These are phyloP conservation scores for Rhizodiscina lignyota DNA, from an alignment of 495 filamentous ascomycete species.

Conservation along the genomic window DNA sequence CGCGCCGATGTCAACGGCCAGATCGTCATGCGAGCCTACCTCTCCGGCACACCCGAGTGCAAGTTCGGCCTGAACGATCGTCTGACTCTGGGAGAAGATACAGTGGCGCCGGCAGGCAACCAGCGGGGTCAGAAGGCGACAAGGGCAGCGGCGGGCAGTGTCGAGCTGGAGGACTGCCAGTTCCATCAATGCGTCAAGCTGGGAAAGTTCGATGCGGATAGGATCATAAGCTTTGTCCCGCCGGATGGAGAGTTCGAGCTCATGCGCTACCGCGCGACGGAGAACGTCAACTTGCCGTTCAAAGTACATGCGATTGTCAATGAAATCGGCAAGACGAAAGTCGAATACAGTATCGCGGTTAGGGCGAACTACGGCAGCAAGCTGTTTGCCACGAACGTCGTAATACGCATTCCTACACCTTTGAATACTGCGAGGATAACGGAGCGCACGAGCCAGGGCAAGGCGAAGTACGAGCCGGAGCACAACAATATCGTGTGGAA, in stretches of 20 bases:
- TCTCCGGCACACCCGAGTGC: slow-evolving; percentile 92
- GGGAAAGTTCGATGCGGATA: slow-evolving; percentile 89
- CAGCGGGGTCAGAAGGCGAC: slow-evolving; percentile 66
- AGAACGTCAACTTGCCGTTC: slow-evolving; percentile 98
- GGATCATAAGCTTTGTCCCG: slow-evolving; percentile 95
- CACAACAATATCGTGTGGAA: slow-evolving; percentile 99
- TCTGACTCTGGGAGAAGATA: slow-evolving; percentile 71
- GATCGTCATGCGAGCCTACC: slow-evolving; percentile 97
- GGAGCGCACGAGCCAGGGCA: slow-evolving; percentile 86
- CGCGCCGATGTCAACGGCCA: slow-evolving; percentile 95
- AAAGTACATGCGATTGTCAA: slow-evolving; percentile 98
- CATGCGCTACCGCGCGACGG: slow-evolving; percentile 98
- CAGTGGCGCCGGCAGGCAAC: slow-evolving; percentile 50
- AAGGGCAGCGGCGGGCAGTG: slow-evolving; percentile 85
- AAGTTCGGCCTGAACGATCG: slow-evolving; percentile 99
- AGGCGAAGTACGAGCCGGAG: slow-evolving; percentile 95
- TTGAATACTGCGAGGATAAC: slow-evolving; percentile 91
- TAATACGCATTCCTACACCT: slow-evolving; percentile 87
- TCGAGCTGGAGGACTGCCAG: slow-evolving; percentile 95
- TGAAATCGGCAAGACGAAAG: slow-evolving; percentile 91
- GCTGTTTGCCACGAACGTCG: slow-evolving; percentile 95
- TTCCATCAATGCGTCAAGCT: slow-evolving; percentile 99
- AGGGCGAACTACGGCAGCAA: slow-evolving; percentile 93
- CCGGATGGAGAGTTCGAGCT: slow-evolving; percentile 98
- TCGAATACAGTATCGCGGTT: slow-evolving; percentile 96